These are phyloP conservation scores for Beauveria australis DNA, from an alignment of 2,329 filamentous ascomycete genomes.

Conservation along the genomic window DNA sequence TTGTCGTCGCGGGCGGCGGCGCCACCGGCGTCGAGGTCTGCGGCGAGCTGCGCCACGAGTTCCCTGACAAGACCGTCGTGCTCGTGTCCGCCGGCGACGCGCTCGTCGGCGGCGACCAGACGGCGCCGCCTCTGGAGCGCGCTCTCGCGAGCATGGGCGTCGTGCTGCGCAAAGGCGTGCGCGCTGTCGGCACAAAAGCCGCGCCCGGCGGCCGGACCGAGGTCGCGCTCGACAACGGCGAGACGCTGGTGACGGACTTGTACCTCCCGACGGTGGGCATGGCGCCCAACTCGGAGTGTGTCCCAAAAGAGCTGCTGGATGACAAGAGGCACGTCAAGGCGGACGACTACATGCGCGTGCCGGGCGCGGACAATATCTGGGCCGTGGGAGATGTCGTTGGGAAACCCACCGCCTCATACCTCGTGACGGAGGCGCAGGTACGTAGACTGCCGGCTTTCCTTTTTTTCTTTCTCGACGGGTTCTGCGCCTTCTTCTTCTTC, in stretches of 20 bases:
- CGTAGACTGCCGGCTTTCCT: background rate
- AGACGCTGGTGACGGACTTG: constrained; percentile 43
- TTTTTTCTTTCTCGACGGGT: background rate
- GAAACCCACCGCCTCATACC: constrained; percentile 46
- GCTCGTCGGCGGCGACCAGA: constrained; percentile 36
- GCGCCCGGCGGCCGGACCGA: constrained; percentile 37
- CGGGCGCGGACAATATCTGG: constrained; percentile 38
- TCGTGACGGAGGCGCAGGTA: constrained; percentile 50
- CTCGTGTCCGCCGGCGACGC: constrained; percentile 35
- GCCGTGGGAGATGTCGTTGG: constrained; percentile 46
- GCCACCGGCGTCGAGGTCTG: constrained; percentile 48
- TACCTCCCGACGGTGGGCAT: constrained; percentile 50
- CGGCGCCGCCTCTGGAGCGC: constrained; percentile 32
- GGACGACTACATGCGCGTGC: constrained; percentile 43
- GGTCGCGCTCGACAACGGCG: constrained; percentile 37
- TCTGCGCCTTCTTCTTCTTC: background rate
- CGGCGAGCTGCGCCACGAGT: constrained; percentile 46
- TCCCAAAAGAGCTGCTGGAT: constrained; percentile 37
- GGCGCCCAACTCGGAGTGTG: constrained; percentile 45
- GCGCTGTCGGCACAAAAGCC: constrained; percentile 28
- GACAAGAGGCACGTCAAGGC: constrained; percentile 37
- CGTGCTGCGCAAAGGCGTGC: constrained; percentile 33
- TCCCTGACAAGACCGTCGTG: constrained; percentile 39
- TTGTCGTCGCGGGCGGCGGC: constrained; percentile 50
- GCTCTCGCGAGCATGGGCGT: constrained; percentile 49